Percentiles rank a stretch among this genome's conserved stretches.
phyloP scores from a whole-genome alignment of 2,329 filamentous ascomycete genomes.

The Fusarium tricinctum region DNA sequence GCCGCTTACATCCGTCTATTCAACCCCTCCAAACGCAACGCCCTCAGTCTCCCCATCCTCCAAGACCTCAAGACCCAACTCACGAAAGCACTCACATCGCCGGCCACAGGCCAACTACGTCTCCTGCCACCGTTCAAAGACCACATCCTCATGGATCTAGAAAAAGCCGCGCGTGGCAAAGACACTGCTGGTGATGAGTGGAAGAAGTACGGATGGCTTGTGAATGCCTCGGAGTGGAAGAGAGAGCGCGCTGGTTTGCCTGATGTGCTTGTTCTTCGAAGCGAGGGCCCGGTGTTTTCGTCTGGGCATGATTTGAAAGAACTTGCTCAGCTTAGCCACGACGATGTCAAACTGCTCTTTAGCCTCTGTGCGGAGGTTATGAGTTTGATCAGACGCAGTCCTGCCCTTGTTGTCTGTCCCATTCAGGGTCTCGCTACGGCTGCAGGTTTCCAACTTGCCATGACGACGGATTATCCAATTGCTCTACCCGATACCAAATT shows the following conservation, averaged over 20 bases:
- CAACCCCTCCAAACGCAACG: conserved; percentile 45
- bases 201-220: conserved; percentile 41
- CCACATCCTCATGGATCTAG: conserved; percentile 7
- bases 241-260: conserved; percentile 40
- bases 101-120: conserved; percentile 13
- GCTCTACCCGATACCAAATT: conserved; percentile 38
- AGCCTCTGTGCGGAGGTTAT: conserved; percentile 44
- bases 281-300: conserved; percentile 45
- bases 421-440: conserved; percentile 47
- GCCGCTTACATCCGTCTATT: conserved; percentile 40
- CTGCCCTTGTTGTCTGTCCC: conserved; percentile 41
- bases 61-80: conserved; percentile 42
- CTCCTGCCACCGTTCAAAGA: conserved; percentile 37
- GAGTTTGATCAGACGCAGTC: conserved; percentile 42
- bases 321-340: conserved; percentile 12
- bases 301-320: conserved; percentile 48
- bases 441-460: conserved; percentile 46
- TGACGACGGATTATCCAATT: conserved; percentile 45
- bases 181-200: conserved; percentile 9
- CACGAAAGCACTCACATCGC: conserved; percentile 31
- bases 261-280: conserved; percentile 42
- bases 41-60: conserved; percentile 38
- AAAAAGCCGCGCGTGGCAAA: not conserved
- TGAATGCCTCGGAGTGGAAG: conserved; percentile 42
- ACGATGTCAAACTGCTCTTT: conserved; percentile 40